A percentile compares a stretch with the other conserved stretches of the same genome.
These are phyloP conservation scores for Trametes villosa DNA, from an alignment of 768 basidiomycete species.

Conservation along the genomic window DNA sequence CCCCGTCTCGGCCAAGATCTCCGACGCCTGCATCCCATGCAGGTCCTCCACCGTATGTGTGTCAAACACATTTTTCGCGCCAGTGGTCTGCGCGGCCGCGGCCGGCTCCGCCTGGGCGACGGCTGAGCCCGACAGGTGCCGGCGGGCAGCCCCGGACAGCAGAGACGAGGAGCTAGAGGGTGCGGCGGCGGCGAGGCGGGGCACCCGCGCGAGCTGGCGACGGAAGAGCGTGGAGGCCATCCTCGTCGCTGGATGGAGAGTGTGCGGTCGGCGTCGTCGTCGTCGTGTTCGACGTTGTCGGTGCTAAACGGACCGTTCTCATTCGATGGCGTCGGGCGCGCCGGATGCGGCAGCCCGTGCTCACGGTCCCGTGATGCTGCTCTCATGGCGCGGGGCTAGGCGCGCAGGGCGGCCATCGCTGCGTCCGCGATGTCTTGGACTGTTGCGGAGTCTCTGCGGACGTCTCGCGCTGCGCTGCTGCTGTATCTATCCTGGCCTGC, in stretches of 20 bases:
- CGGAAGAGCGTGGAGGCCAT: slow-evolving; percentile 75
- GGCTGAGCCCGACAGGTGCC: slow-evolving; percentile 45
- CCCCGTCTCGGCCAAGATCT: slow-evolving; percentile 79
- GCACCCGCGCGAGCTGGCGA: slow-evolving; percentile 53
- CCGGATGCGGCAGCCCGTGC: slow-evolving; percentile 19
- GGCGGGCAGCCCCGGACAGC: slow-evolving; percentile 30
- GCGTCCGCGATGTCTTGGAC: slow-evolving; percentile 1
- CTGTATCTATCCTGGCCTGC: slow-evolving; percentile 5
- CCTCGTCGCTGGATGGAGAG: slow-evolving; percentile 37
- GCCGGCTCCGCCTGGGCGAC: slow-evolving; percentile 35
- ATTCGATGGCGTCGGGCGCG: slow-evolving; percentile 29
- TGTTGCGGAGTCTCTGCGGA: slow-evolving; percentile 8
- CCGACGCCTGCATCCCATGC: slow-evolving; percentile 75
- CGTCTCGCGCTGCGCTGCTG: slow-evolving; percentile 1
- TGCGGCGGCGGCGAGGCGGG: slow-evolving; percentile 38
- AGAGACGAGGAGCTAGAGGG: slow-evolving; percentile 30
- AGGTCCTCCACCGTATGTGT: slow-evolving; percentile 84
- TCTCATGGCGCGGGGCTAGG: background rate
- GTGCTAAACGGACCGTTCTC: slow-evolving; percentile 36
- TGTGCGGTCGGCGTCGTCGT: slow-evolving; percentile 25
- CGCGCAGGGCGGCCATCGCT: background rate
- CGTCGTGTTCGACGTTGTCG: slow-evolving; percentile 31
- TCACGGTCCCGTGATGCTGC: slow-evolving; percentile 23
- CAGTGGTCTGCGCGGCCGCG: slow-evolving; percentile 33
- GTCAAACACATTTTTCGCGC: slow-evolving; percentile 56